Base-by-base conservation (phyloP, 768 basidiomycete species). In the Russula emetica region DNA sequence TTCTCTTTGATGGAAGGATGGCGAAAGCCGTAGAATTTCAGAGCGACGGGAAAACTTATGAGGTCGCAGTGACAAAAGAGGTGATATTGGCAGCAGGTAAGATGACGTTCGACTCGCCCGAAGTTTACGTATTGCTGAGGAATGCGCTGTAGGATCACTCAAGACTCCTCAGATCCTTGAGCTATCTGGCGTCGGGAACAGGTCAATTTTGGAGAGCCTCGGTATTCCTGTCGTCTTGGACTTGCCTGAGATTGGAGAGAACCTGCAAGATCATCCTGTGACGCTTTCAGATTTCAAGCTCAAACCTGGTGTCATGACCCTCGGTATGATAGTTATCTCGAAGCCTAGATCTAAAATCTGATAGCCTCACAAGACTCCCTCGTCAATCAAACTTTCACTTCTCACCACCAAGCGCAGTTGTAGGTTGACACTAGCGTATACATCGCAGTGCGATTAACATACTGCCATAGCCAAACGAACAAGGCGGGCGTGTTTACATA, bases 121-220 rank as follows among this genome's bases (percentile, higher is more conserved):
- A 22, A 18, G 18, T 6, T 9, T n/a, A 36, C 9, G n/a, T 26
- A 32, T 50, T 22, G 2, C 53, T 64, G 42, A 66, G 32, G 22
- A 34, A 45, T 55, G 16, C 8, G 22, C 18, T 20, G n/a, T 16
- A 65, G 66, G 67, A 11, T 67, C 67, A 13, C 47, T 68, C 32
- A 52, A 68, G 54, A 68, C 65, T 4, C 67, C 67, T 28, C 67
- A 67, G 58, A 68, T 67, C 30, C 66, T 68, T 3, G 67, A 68
- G 36, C 34, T 66, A 30, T 68, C 66, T 0, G 67, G 67, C 8
- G 54, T 68, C 16, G 66, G 67, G 5, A 63, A 67, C 2, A 58
- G 53, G 58, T 51, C 61, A 3, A 40, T 66, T 34, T 44, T 68
- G 30, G 67, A 67, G 49, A 60, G 47, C 38, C 40, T 66, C 18